phyloP scores from a whole-genome alignment of 805 yeast species.

The Ogataea glucozyma region DNA sequence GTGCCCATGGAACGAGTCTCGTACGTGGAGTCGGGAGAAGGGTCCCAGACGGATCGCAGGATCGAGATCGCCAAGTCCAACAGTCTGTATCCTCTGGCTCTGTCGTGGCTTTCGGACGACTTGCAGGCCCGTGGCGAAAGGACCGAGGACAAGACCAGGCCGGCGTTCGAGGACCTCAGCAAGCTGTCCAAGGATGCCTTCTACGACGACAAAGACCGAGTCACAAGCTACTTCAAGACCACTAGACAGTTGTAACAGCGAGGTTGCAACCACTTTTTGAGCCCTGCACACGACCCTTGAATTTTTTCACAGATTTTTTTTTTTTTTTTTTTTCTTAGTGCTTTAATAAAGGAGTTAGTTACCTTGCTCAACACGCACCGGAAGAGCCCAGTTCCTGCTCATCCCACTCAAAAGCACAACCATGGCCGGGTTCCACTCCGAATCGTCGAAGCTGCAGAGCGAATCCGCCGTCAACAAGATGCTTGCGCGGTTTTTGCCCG shows the following conservation, averaged over 20 bases:
- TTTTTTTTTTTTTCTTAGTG: conserved; percentile 5
- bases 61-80: conserved; percentile 45
- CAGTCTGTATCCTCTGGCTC: conserved; percentile 71
- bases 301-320: conserved; percentile 3
- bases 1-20: conserved; percentile 36
- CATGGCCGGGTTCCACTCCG: conserved; percentile 3
- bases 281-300: conserved; percentile 4
- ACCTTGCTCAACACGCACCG: too few relatives aligned
- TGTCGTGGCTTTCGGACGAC: conserved; percentile 63
- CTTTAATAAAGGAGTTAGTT: too few relatives aligned
- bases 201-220: conserved; percentile 46
- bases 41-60: too few relatives aligned
- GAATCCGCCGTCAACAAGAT: conserved; percentile 29
- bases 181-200: conserved; percentile 40
- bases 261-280: conserved; percentile 1
- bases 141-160: conserved; percentile 46
- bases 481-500: conserved; percentile 29
- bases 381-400: too few relatives aligned
- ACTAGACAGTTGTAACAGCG: conserved; percentile 39
- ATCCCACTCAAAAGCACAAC: not conserved
- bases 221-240: conserved; percentile 51
- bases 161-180: conserved; percentile 57
- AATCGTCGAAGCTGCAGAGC: conserved; percentile 16
- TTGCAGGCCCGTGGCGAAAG: conserved; percentile 55
- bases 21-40: conserved; percentile 34